A percentile compares a stretch with the other conserved stretches of the same genome.
phyloP scores from a whole-genome alignment of 345 rosid genomes.

The Iberis pinnata region DNA sequence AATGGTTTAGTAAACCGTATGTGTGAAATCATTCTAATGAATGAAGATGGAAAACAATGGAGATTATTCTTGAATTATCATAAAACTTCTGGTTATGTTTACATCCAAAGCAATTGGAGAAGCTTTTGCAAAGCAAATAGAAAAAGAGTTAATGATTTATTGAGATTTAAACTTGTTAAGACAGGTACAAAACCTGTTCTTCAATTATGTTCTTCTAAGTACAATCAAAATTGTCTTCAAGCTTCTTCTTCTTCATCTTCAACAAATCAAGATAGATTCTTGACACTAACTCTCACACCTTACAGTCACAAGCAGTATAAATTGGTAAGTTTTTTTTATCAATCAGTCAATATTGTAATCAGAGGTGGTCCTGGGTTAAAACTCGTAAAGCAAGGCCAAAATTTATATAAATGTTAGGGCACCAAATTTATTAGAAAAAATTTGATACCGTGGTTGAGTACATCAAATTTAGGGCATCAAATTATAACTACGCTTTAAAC shows the following conservation, averaged over 20 bases:
- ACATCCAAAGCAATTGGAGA: background rate
- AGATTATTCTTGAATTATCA: background rate
- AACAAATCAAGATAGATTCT: slow-evolving; percentile 9
- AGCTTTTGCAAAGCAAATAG: background rate
- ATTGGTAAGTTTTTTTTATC: background rate
- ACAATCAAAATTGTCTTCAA: no score
- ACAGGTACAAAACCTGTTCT: no score
- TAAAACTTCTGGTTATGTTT: background rate
- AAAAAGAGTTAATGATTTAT: background rate
- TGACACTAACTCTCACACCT: slow-evolving; percentile 15
- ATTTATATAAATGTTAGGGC: no score
- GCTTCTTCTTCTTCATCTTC: no score
- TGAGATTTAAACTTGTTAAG: background rate
- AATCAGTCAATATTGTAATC: background rate
- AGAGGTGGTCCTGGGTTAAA: no score
- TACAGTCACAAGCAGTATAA: background rate
- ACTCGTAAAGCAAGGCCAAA: no score
- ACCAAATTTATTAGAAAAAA: no score
- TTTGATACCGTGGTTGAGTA: no score
- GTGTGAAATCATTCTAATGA: background rate
- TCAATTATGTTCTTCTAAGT: no score
- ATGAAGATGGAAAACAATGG: background rate
- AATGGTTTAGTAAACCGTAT: background rate
- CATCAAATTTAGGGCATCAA: no score
- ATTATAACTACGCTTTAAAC: no score